These are phyloP conservation scores for Royoungia palumana DNA, from an alignment of 768 basidiomycete genomes.

Conservation along the genomic window DNA sequence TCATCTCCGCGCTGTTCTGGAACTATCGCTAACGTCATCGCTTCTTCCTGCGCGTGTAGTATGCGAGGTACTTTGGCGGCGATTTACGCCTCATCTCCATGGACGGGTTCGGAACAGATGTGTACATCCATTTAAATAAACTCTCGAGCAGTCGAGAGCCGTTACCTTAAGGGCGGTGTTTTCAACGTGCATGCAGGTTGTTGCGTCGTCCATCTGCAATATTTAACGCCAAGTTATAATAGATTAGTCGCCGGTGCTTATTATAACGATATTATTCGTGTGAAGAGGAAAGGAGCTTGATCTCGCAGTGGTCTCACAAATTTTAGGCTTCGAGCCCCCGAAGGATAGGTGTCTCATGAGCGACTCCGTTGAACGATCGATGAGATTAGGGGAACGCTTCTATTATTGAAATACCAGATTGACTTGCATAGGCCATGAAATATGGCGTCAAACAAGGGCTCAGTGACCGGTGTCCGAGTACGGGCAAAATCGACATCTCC, in stretches of 20 bases:
- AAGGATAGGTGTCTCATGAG: too few relatives aligned
- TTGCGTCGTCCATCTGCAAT: neutral
- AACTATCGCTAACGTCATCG: neutral
- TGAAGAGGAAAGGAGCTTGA: too few relatives aligned
- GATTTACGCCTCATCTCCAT: slow-evolving; percentile 95
- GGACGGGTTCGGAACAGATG: slow-evolving; percentile 95
- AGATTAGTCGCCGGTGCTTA: slow-evolving; percentile 3
- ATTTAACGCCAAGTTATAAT: neutral
- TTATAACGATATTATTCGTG: slow-evolving; percentile 1
- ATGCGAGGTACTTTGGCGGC: slow-evolving; percentile 93
- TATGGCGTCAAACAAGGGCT: too few relatives aligned
- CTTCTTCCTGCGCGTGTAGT: slow-evolving; percentile 40
- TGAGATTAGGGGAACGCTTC: too few relatives aligned
- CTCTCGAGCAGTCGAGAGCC: slow-evolving; percentile 52
- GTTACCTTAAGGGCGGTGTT: slow-evolving; percentile 14
- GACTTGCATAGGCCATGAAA: too few relatives aligned
- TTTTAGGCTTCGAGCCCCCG: too few relatives aligned
- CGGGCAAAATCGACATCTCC: too few relatives aligned
- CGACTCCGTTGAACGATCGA: too few relatives aligned
- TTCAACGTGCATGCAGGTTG: neutral
- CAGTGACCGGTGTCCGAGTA: too few relatives aligned
- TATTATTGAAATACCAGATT: too few relatives aligned
- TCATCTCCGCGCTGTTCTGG: neutral
- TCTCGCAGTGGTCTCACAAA: too few relatives aligned
- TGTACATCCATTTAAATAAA: slow-evolving; percentile 88